Conservation (phyloP, 305 asterid genomes). For the Coffea humblotiana region DNA sequence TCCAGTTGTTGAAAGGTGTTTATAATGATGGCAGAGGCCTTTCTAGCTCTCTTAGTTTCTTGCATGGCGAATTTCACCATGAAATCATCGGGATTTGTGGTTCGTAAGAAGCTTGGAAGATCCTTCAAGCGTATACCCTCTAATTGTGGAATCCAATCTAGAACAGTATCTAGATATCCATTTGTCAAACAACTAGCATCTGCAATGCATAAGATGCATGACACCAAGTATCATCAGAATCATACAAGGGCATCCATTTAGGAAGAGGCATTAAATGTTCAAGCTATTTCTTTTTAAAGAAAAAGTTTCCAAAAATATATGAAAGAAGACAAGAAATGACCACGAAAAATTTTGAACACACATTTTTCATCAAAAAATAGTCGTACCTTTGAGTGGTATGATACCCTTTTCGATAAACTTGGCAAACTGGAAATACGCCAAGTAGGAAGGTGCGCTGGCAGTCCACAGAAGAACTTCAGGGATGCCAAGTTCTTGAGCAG, state of each 20-base stretch:
- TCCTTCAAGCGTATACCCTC: conserved; percentile 32
- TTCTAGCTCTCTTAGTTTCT: conserved; percentile 21
- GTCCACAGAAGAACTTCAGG: conserved; percentile 62
- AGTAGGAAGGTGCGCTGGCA: conserved; percentile 45
- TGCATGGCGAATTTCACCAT: conserved; percentile 15
- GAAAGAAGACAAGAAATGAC: not conserved
- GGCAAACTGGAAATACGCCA: conserved; percentile 32
- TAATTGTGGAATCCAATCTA: conserved; percentile 35
- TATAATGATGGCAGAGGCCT: conserved; percentile 25
- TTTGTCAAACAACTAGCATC: conserved; percentile 32
- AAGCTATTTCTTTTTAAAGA: too few relatives aligned
- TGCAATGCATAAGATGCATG: not conserved
- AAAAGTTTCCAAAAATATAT: not conserved
- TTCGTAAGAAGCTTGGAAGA: conserved; percentile 31
- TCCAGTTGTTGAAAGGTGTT: conserved; percentile 47
- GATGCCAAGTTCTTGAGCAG: conserved; percentile 57
- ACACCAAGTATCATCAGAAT: not conserved
- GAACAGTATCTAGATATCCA: conserved; percentile 27
- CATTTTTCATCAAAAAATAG: not conserved
- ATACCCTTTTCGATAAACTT: conserved; percentile 40
- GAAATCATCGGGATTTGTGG: conserved; percentile 30
- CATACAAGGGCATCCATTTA: not conserved
- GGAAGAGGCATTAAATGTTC: too few relatives aligned
- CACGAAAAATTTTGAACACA: too few relatives aligned
- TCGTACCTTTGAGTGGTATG: conserved; percentile 52